phyloP scores from a whole-genome alignment of 1,284 basidiomycete genomes.

The Wallemia ichthyophaga region DNA sequence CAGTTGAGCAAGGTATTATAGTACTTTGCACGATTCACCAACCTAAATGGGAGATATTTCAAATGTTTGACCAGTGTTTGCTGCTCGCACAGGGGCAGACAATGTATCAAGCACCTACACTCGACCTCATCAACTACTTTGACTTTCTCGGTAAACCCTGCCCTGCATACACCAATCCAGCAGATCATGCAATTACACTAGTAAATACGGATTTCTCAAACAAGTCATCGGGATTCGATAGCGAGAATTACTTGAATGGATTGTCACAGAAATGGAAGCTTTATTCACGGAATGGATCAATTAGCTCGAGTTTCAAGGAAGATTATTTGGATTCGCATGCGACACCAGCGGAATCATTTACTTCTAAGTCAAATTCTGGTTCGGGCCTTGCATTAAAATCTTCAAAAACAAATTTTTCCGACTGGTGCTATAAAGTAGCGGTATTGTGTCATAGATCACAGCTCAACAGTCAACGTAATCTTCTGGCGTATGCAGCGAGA shows the following conservation, averaged over 20 bases:
- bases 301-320: not conserved
- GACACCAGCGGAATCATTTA: not conserved
- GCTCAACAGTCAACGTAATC: slow-evolving; percentile 14
- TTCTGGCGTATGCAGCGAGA: slow-evolving; percentile 30
- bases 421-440: not conserved
- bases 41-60: slow-evolving; percentile 79
- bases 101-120: slow-evolving; percentile 49
- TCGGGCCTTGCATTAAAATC: not conserved
- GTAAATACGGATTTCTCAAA: not conserved
- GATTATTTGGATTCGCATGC: not conserved
- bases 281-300: not conserved
- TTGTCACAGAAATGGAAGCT: not conserved
- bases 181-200: slow-evolving; percentile 28
- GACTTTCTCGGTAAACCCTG: slow-evolving; percentile 46
- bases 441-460: not conserved
- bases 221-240: not conserved
- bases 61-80: slow-evolving; percentile 70
- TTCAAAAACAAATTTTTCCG: not conserved
- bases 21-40: slow-evolving; percentile 95
- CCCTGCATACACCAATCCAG: slow-evolving; percentile 86
- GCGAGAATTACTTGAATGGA: not conserved
- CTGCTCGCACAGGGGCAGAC: slow-evolving; percentile 54
- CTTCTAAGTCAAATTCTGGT: not conserved
- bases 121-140: slow-evolving; percentile 50
- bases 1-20: slow-evolving; percentile 50